phyloP scores from a whole-genome alignment of 768 basidiomycete species.

The Lepiota venenata region DNA sequence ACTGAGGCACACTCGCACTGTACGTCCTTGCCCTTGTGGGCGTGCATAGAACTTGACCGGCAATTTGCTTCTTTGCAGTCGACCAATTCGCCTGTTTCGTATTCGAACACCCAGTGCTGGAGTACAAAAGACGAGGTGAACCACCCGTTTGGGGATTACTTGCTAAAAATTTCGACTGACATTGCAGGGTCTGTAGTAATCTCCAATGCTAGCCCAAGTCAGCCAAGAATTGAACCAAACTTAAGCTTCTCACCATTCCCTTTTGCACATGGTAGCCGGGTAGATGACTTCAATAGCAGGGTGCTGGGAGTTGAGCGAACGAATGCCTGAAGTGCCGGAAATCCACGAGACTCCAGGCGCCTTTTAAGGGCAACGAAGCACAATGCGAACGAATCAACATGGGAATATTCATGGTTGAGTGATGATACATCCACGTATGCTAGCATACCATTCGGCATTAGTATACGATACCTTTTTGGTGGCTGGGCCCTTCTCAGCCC shows the following conservation, averaged over 20 bases:
- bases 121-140: neutral
- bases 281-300: neutral
- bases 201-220: conserved; percentile 30
- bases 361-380: neutral
- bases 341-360: neutral
- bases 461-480: too few relatives aligned
- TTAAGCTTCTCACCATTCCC: conserved; percentile 31
- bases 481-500: too few relatives aligned
- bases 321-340: neutral
- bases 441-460: too few relatives aligned
- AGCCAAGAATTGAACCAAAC: neutral
- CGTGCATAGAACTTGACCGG: conserved; percentile 52
- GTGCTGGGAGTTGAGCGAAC: neutral
- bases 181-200: conserved; percentile 41
- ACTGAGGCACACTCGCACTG: conserved; percentile 10
- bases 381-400: neutral
- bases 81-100: conserved; percentile 55
- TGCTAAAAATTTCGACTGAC: conserved; percentile 24
- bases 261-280: conserved; percentile 46
- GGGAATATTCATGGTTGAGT: neutral
- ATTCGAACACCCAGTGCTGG: conserved; percentile 62
- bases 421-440: too few relatives aligned
- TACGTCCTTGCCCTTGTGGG: conserved; percentile 36
- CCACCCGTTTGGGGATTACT: conserved; percentile 1
- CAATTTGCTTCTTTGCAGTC: conserved; percentile 55